Conservation (phyloP, 805 yeast species). For the Spathaspora hagerdaliae region DNA sequence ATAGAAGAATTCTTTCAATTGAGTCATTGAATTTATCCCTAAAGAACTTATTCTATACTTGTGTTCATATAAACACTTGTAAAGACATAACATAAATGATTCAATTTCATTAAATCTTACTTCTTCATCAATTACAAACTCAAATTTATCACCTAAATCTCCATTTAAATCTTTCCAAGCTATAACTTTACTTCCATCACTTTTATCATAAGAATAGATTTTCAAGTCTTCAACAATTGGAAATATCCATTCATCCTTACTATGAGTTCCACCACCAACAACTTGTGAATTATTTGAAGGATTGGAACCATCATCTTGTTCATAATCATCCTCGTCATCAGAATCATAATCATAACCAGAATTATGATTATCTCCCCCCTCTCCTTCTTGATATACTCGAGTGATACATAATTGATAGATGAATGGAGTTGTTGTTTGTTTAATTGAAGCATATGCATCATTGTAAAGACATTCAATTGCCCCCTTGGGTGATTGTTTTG, state of each 20-base stretch:
- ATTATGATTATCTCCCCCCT: slow-evolving; percentile 43
- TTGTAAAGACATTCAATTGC: slow-evolving; percentile 77
- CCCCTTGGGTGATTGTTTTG: slow-evolving; percentile 81
- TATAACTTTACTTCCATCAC: slow-evolving; percentile 54
- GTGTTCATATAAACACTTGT: slow-evolving; percentile 71
- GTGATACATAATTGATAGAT: slow-evolving; percentile 69
- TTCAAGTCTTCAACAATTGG: slow-evolving; percentile 58
- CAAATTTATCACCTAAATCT: slow-evolving; percentile 81
- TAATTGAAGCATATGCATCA: slow-evolving; percentile 72
- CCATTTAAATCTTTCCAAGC: slow-evolving; percentile 83
- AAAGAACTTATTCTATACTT: slow-evolving; percentile 57
- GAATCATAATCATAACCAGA: slow-evolving; percentile 45
- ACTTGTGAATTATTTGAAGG: slow-evolving; percentile 18
- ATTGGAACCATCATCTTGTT: slow-evolving; percentile 14
- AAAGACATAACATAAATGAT: slow-evolving; percentile 55
- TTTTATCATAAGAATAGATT: slow-evolving; percentile 48
- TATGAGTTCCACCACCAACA: slow-evolving; percentile 11
- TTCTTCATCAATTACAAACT: slow-evolving; percentile 66
- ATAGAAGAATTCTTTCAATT: slow-evolving; percentile 55
- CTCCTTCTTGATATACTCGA: slow-evolving; percentile 67
- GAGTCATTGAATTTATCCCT: slow-evolving; percentile 37
- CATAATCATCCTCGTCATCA: slow-evolving; percentile 35
- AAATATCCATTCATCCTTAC: slow-evolving; percentile 68
- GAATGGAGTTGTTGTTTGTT: slow-evolving; percentile 62
- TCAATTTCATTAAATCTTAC: slow-evolving; percentile 55